Evolutionary conservation across 345 rosid species (phyloP), one percentile per base, ranked within the genome.

Genomic region (Euphorbia tirucalli): DNA sequence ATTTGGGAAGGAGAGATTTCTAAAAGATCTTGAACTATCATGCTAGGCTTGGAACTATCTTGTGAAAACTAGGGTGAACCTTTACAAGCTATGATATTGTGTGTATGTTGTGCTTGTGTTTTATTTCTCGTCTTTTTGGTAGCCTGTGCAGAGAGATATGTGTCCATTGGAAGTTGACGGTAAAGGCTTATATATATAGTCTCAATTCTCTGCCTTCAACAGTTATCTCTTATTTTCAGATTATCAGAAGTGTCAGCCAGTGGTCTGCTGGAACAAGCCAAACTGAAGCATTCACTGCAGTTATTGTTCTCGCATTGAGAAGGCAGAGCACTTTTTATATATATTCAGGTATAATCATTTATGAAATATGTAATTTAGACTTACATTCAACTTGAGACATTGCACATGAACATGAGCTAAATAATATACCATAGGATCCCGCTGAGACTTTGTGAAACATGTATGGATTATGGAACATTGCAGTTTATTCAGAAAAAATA

Each of bases 241-340:
- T 96, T 74, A 79, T 93, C 79, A 85, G 99, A 86, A 96, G 99
- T 85, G 99, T 91, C 78, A 96, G 98, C 78, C 98, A 93, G 77
- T 93, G 99, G 99, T 96, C 98, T 71, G 94, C 98, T 60, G 99
- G 99, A 83, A 93, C 98, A 69, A 87, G 97, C 86, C 99, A 91
- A 85, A 75, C 82, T 66, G 98, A 96, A 81, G 97, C 86, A 87
- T 93, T 82, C 99, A 93, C 80, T 79, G 88, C 79, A 94, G 97
- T 76, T 96, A 96, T 75, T 82, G 88, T 71, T 91, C 97, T 85
- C 99, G 93, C 64, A 89, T 96, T 66, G 99, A 91, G 83, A 93
- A 87, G 83, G 96, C 98, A 52, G 97, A 96, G 71, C 96, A 91
- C 75, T n/a, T n/a, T 91, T 89, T 46, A 77, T 96, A 66, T 96